Base-by-base conservation (phyloP, 2,329 filamentous ascomycete species). In the Aspergillus cejpii region DNA sequence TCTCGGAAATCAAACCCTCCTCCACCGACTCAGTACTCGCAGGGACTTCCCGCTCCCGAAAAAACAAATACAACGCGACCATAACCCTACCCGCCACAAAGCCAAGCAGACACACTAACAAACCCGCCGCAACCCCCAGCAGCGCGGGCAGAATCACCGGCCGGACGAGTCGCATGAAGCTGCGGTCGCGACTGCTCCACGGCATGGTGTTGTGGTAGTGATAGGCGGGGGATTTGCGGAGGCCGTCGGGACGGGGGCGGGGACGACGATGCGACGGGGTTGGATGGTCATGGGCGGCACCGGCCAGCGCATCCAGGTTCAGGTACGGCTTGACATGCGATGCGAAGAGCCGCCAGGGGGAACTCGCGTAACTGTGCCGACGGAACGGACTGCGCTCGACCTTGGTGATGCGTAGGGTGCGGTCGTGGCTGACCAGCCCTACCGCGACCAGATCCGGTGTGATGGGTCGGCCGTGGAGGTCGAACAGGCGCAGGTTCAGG, bases 141-240 rank as follows among this genome's bases (percentile, higher is more conserved):
- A 71, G 44, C 7, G 62, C 62, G 3, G 68, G 68, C n/a, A 71
- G 50, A 17, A 71, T 51, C 8, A 68, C 62, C 12, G 65, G 61
- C 3, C 62, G 60, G 5, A 68, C 49, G 2, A 63, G 44, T 28
- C 56, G 55, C 21, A 61, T 39, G 41, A 66, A 59, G 21, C 50
- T 39, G 29, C 43, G 48, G 36, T 56, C 46, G 11, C 49, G 42
- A 23, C 52, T 44, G 24, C 54, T 48, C 42, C 56, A 59, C 20
- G 45, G 52, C 38, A 52, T 51, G 29, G 59, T 55, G 11, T 34
- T 34, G 24, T 51, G 49, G 21, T 52, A 53, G 31, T 55, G 53
- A 6, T 51, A 44, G 21, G 21, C 28, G 42, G 39, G 3, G 50
- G 49, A 6, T 47, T 45, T 45, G 20, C 47, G 47, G 48, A 11